Evolutionary conservation across 352 stramenopile species (phyloP), one percentile per base, ranked within the genome.

Genomic region (Pythium phragmiticola): DNA sequence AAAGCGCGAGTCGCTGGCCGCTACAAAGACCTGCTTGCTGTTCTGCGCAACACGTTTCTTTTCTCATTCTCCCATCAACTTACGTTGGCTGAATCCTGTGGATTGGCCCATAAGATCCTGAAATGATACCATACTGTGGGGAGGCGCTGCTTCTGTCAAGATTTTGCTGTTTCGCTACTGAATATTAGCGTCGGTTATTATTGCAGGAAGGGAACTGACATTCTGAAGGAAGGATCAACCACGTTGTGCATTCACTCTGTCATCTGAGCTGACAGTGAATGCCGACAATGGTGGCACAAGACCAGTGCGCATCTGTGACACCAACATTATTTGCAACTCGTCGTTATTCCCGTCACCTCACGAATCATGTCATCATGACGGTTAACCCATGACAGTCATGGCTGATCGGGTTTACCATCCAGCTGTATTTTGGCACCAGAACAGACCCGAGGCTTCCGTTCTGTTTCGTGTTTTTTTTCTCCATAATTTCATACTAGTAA

Each of bases 221-320:
- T 30, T 30, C 0, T 30, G 26, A 30, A 30, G 26, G 26, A 21
- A 21, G 21, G 21, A 21, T 21, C 21, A 21, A 30, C 26, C 26
- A 30, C 4, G 26, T 5, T 30, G 3, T 43, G 12, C 37, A 43
- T 17, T 43, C 12, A 21, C 21, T 21, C 21, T 21, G 21, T 21
- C 21, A 43, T 3, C 37, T 13, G 37, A 43, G 37, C 12, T 17
- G 12, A 43, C 37, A 43, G 3, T 17, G 16, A 17, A 13, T 17
- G 37, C 37, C 26, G 4, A 30, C 26, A 5, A 43, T 13, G 12
- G 37, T 43, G 37, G 11, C 37, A n/a, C 12, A 17, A 19, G 42
- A n/a, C 13, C 42, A 23, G 42, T 54, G 47, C 26, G 11, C 37
- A 54, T 54, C 47, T 30, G 28, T 42, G 48, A 26, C 48, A 55